phyloP scores from a whole-genome alignment of 352 stramenopile species.

The Pilasporangium apinafurcum region DNA sequence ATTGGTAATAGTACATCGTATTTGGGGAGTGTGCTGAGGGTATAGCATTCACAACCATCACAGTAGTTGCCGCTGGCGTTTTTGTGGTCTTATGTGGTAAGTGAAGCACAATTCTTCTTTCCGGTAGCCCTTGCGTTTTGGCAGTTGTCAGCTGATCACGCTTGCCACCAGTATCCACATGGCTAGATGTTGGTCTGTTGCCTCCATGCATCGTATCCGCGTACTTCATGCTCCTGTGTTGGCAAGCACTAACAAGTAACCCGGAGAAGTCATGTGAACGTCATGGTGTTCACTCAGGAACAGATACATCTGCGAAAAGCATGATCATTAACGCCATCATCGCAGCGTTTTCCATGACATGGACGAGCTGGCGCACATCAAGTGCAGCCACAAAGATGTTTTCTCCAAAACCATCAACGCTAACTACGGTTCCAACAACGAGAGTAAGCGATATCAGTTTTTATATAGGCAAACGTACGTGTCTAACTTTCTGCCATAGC shows the following conservation, averaged over 20 bases:
- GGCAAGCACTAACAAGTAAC: slow-evolving; percentile 61
- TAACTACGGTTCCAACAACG: not conserved
- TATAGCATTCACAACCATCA: slow-evolving; percentile 84
- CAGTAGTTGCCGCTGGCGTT: slow-evolving; percentile 64
- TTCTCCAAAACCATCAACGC: slow-evolving; percentile 16
- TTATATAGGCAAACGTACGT: no score
- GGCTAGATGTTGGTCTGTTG: slow-evolving; percentile 67
- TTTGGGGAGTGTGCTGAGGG: slow-evolving; percentile 81
- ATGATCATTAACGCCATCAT: slow-evolving; percentile 42
- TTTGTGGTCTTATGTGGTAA: slow-evolving; percentile 63
- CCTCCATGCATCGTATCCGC: slow-evolving; percentile 65
- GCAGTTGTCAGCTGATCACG: not conserved
- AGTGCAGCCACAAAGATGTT: slow-evolving; percentile 53
- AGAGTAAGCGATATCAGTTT: not conserved
- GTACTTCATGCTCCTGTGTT: slow-evolving; percentile 74
- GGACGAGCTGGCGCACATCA: slow-evolving; percentile 68
- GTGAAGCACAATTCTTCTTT: slow-evolving; percentile 2
- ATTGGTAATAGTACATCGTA: slow-evolving; percentile 64
- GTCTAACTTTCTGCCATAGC: no score
- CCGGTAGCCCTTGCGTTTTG: not conserved
- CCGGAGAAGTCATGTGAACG: slow-evolving; percentile 36
- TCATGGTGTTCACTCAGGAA: slow-evolving; percentile 8
- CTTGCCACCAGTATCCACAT: slow-evolving; percentile 39
- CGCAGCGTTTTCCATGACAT: slow-evolving; percentile 55
- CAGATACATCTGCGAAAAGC: slow-evolving; percentile 19